Percentiles rank a stretch among this genome's conserved stretches.
These are phyloP conservation scores for Orbilia quercus DNA, from an alignment of 2,329 filamentous ascomycete species.

Conservation along the genomic window DNA sequence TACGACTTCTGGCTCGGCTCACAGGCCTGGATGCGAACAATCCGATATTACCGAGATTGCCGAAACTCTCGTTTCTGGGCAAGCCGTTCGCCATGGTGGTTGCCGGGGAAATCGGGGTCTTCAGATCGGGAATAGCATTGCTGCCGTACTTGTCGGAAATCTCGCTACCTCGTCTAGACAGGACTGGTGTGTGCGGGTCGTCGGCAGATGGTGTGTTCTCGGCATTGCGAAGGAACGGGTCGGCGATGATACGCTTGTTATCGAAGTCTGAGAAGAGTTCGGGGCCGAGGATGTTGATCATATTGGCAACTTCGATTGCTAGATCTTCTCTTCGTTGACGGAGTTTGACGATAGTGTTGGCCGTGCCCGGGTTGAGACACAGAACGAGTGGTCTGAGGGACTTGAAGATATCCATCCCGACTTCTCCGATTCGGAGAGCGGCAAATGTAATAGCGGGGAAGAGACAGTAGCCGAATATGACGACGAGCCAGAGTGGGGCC, in stretches of 20 bases:
- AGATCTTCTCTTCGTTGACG: conserved; percentile 78
- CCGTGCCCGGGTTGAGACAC: conserved; percentile 83
- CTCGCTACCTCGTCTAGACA: conserved; percentile 56
- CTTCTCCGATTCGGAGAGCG: conserved; percentile 91
- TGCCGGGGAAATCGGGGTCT: conserved; percentile 27
- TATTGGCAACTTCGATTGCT: conserved; percentile 82
- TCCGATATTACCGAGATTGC: conserved; percentile 84
- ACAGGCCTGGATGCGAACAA: conserved; percentile 89
- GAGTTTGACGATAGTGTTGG: conserved; percentile 83
- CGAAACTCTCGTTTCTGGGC: conserved; percentile 92
- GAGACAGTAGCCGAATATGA: conserved; percentile 78
- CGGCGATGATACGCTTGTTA: conserved; percentile 68
- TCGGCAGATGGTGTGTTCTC: conserved; percentile 57
- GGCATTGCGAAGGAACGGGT: conserved; percentile 65
- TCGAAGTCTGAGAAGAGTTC: conserved; percentile 98
- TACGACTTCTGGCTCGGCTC: conserved; percentile 77
- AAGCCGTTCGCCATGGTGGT: conserved; percentile 43
- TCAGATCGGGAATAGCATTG: conserved; percentile 38
- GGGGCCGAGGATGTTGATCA: conserved; percentile 94
- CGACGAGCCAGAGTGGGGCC: conserved; percentile 81
- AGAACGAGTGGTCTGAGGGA: conserved; percentile 88
- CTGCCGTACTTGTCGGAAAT: conserved; percentile 52
- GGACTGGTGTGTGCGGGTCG: conserved; percentile 61
- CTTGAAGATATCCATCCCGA: conserved; percentile 99
- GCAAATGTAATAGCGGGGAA: conserved; percentile 93